Base-by-base conservation (phyloP, 352 stramenopile genomes). In the Phytophthora colocasiae region DNA sequence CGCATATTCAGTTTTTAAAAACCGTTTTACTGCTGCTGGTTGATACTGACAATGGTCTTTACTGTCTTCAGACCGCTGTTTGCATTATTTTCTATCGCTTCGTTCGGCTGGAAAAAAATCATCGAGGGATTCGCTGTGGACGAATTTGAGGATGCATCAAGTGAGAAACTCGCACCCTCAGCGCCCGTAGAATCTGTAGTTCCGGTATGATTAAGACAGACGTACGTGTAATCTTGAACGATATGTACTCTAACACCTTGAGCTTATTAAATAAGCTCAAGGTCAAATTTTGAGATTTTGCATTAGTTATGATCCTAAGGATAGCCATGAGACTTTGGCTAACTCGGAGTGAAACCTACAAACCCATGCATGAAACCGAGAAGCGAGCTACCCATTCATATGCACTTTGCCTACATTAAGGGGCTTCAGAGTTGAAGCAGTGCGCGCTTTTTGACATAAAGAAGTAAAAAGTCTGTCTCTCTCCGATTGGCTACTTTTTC, bases 51-150 rank as follows among this genome's bases (percentile, higher is more conserved):
- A 53, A 22, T 40, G 19, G 56, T 62, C 11, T 34, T n/a, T 58
- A 19, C 19, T 49, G 63, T 54, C 44, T 63, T 32, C 55, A 83
- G 78, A 62, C 78, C 80, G 29, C 54, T 87, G 39, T 73, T 80
- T 34, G 80, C 81, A 11, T 67, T 95, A 34, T 87, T 93, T 57
- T 85, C 81, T 6, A 73, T 92, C 40, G 85, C 85, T 48, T 86
- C 81, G n/a, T 70, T 77, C 45, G 77, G 83, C 39, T 87, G 85
- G 71, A 84, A 82, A 66, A 84, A 82, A 54, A 54, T 92, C 32
- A 39, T 92, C 24, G 79, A 87, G 12, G 72, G 75, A 7, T 73
- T 93, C 45, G 63, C 62, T 4, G 56, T 58, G 52, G 65, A 84
- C 0, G 75, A 83, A 8, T 74, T 83, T 45, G 71, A 74, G 12